Base-by-base conservation (phyloP, 768 basidiomycete species). In the Galerina sulciceps region DNA sequence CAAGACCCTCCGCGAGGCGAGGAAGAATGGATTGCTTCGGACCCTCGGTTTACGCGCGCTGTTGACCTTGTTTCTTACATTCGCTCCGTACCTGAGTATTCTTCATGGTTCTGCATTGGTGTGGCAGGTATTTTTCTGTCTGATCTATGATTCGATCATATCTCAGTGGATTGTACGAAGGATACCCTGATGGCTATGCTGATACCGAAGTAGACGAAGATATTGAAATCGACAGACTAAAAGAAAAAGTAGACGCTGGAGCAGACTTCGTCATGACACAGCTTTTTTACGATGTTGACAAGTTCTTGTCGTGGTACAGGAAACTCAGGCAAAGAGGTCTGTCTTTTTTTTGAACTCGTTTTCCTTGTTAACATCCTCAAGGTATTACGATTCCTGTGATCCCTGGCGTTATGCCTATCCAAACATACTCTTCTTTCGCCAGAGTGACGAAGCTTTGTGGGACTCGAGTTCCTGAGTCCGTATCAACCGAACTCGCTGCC, bases 181-280 rank as follows among this genome's bases (percentile, higher is more conserved):
- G 88, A 20, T 99, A 99, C 64, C 95, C 97, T 4, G 94, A 97
- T 67, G 93, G 93, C 1, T 89, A 95, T 67, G 76, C 88, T 1
- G 93, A 91, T 63, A 80, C 78, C 40, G 70, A 75, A 9, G 70
- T 77, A 2, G 79, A 81, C 53, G 87, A 88, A 67, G 87, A 89
- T 52, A 72, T 76, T 41, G 84, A 90, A 66, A 75, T 99, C 15
- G 76, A 82, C 1, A 79, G 87, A 65, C 79, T 99, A 55, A 93
- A 91, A 71, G 81, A 82, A 43, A 99, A 99, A 72, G 87, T 97
- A 38, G 89, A 96, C 65, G 94, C 93, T 0, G 97, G 97, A 14
- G 96, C 96, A 2, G 92, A 98, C 67, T 99, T 94, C 70, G 92
- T 99, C 59, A 80, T 99, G 50, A 99, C 97, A 0, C 97, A 99